Conservation (phyloP, 345 rosid species). For the Tarenaya hassleriana region DNA sequence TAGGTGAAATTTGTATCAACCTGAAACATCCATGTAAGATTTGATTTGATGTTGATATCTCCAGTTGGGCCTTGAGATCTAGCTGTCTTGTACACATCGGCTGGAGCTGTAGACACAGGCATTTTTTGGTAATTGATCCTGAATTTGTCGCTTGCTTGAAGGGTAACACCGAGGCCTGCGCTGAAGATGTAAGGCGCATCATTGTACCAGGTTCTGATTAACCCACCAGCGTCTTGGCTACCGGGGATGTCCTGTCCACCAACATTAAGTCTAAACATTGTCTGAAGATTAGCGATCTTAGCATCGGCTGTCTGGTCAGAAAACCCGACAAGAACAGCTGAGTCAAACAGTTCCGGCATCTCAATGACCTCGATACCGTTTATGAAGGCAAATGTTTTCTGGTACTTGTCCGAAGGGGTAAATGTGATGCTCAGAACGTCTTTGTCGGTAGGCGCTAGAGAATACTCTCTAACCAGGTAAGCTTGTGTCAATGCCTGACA, state of each 20-base stretch:
- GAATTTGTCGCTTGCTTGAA: slow-evolving; percentile 16
- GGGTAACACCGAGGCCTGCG: slow-evolving; percentile 40
- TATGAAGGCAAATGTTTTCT: slow-evolving; percentile 47
- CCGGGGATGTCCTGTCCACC: slow-evolving; percentile 63
- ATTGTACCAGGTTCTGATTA: slow-evolving; percentile 63
- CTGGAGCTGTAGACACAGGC: slow-evolving; percentile 44
- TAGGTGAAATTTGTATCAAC: slow-evolving; percentile 67
- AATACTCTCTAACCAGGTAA: slow-evolving; percentile 56
- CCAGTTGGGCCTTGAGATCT: slow-evolving; percentile 46
- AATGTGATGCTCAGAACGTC: slow-evolving; percentile 39
- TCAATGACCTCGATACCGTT: slow-evolving; percentile 66
- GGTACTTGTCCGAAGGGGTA: slow-evolving; percentile 40
- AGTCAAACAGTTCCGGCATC: slow-evolving; percentile 50
- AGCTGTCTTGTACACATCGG: slow-evolving; percentile 51
- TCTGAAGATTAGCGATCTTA: slow-evolving; percentile 35
- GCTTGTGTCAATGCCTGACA: slow-evolving; percentile 66
- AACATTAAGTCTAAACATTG: slow-evolving; percentile 63
- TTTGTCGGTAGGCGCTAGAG: slow-evolving; percentile 37
- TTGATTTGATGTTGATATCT: slow-evolving; percentile 37
- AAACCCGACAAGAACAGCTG: slow-evolving; percentile 44
- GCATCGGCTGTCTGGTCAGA: slow-evolving; percentile 32
- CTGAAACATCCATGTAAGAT: slow-evolving; percentile 67
- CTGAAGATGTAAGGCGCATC: slow-evolving; percentile 52
- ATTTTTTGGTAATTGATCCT: slow-evolving; percentile 33
- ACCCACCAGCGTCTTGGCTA: slow-evolving; percentile 45